Base-by-base conservation (phyloP, 1,139 yeast genomes). In the Geotrichum citri-aurantii region DNA sequence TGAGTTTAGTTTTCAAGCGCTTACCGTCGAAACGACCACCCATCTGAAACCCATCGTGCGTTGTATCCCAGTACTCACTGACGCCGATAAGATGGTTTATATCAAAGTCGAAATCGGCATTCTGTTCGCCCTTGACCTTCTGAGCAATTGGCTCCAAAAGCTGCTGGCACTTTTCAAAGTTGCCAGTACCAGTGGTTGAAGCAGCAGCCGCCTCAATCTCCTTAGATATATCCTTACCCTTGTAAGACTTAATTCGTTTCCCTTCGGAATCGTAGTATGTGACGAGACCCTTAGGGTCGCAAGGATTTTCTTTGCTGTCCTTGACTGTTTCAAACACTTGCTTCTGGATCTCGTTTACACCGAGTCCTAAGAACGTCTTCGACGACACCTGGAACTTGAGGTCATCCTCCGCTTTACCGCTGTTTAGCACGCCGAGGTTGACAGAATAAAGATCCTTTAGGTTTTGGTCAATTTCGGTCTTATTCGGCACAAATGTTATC, bases 11-110 rank as follows among this genome's bases (percentile, higher is more conserved):
- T 61, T 79, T 76, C 23, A 83, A 78, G 27, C 69, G 62, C 4
- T 65, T 65, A 54, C 69, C 71, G 60, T 77, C 76, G 58, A 73
- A 74, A 44, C 66, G 68, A 1, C 79, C 79, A 7, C 76, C 75
- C 62, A 73, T 63, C 12, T 69, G 66, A 56, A 73, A 74, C 2
- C 84, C 75, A 42, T 77, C 78, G n/a, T 79, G 78, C 10, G 86
- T 76, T 2, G 90, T 82, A 68, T 87, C 88, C 88, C 91, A 88
- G 71, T 86, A 88, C 50, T 91, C 95, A 65, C 91, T 85, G 1
- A 89, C 90, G 0, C 95, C 95, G 33, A 86, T 79, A 63, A 88
- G 88, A 63, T 83, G 85, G 64, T 84, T 83, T 48, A 82, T 74
- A 57, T 80, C 84, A 65, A 87, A 84, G 65, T 85, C 89, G 71